These are phyloP conservation scores for Aspergillus asperescens DNA, from an alignment of 495 filamentous ascomycete genomes.

Conservation along the genomic window DNA sequence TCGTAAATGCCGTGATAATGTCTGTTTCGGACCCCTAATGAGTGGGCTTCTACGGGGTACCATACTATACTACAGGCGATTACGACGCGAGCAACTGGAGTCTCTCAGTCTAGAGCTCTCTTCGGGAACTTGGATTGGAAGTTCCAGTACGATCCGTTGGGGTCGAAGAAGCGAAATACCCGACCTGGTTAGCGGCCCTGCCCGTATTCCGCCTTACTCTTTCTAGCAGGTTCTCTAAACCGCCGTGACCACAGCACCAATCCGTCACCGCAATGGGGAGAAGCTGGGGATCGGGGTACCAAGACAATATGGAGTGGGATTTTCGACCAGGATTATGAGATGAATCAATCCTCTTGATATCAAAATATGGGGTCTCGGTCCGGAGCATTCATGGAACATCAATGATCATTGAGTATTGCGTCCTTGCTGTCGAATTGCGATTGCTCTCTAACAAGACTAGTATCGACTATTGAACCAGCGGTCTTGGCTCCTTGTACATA, in stretches of 20 bases:
- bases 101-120: no score
- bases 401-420: no score
- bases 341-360: constrained; percentile 2
- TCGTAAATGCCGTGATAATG: not conserved
- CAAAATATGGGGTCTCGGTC: constrained; percentile 6
- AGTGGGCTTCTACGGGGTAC: not conserved
- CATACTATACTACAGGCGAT: not conserved
- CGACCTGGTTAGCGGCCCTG: constrained; percentile 1
- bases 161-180: constrained; percentile 9
- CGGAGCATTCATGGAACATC: constrained; percentile 8
- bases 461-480: constrained; percentile 9
- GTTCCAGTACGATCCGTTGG: no score
- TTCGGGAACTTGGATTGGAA: not conserved
- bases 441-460: not conserved
- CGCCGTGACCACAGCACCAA: not conserved
- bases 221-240: not conserved
- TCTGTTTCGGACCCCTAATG: not conserved
- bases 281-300: not conserved
- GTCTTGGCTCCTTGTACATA: constrained; percentile 22
- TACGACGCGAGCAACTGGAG: no score
- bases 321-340: constrained; percentile 6
- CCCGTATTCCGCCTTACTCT: not conserved
- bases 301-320: not conserved
- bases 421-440: constrained; percentile 8
- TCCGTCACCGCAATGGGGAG: no score